Percentiles rank a stretch among this genome's conserved stretches.
These are phyloP conservation scores for Speleostelium caveatum DNA, from an alignment of 78 protist species.

Conservation along the genomic window DNA sequence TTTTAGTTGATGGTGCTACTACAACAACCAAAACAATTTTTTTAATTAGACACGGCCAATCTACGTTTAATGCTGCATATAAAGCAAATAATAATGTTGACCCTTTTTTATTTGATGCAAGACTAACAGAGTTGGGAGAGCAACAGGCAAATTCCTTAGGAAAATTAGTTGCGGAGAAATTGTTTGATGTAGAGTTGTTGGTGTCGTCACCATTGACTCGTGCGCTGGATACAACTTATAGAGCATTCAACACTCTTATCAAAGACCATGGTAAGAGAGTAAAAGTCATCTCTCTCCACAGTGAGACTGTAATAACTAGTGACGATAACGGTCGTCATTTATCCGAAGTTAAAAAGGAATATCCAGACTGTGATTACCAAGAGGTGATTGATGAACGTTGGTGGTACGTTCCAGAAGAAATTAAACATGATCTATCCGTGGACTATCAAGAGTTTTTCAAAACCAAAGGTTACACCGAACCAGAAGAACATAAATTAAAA, in stretches of 20 bases:
- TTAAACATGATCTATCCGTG: conserved; percentile 25
- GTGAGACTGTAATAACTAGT: conserved; percentile 22
- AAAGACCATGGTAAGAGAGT: background rate
- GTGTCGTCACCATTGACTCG: conserved; percentile 46
- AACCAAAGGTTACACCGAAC: conserved; percentile 39
- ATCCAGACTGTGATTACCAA: conserved; percentile 31
- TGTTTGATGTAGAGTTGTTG: conserved; percentile 1
- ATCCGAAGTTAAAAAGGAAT: conserved; percentile 25
- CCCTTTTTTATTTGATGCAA: conserved; percentile 55
- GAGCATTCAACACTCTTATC: conserved; percentile 28
- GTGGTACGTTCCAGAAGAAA: conserved; percentile 41
- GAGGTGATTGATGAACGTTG: conserved; percentile 38
- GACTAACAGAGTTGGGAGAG: conserved; percentile 40
- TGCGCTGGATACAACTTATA: conserved; percentile 53
- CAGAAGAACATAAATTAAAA: background rate
- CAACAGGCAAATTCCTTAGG: conserved; percentile 37
- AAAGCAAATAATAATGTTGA: conserved; percentile 6
- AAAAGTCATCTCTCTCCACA: conserved; percentile 7
- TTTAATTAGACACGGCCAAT: conserved; percentile 74
- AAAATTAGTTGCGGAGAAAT: background rate
- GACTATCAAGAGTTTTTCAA: conserved; percentile 61
- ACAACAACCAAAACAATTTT: conserved; percentile 5
- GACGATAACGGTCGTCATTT: conserved; percentile 58
- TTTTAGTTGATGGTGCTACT: background rate
- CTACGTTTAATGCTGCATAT: conserved; percentile 62